A percentile compares a stretch with the other conserved stretches of the same genome.
Evolutionary conservation across 2,329 filamentous ascomycete genomes (phyloP).

Genomic region (Plenodomus biglobosus): DNA sequence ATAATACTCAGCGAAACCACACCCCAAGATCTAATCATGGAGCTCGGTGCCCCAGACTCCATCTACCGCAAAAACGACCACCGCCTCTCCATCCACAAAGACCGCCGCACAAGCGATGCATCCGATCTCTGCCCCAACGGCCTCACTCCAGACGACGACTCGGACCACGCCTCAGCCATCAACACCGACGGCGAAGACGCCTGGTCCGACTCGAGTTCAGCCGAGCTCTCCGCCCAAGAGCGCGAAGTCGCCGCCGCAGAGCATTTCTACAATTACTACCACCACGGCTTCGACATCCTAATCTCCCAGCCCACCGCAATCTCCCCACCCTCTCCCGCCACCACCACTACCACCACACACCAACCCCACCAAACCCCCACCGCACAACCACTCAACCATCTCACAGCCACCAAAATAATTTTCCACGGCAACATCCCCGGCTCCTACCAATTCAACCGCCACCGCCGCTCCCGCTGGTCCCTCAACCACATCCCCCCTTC

Average conservation of each 20-base stretch:
- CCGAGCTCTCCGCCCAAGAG: constrained; percentile 61
- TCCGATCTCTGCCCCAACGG: constrained; percentile 37
- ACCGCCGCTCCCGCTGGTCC: constrained; percentile 85
- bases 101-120: constrained; percentile 40
- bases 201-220: constrained; percentile 49
- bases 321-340: constrained; percentile 51
- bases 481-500: constrained; percentile 56
- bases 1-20: constrained; percentile 83
- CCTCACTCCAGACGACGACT: constrained; percentile 37
- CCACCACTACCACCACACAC: not conserved
- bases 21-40: constrained; percentile 85
- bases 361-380: not conserved
- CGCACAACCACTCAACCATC: constrained; percentile 55
- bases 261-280: constrained; percentile 94
- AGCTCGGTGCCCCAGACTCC: constrained; percentile 89
- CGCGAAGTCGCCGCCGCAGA: constrained; percentile 65
- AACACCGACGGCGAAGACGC: constrained; percentile 48
- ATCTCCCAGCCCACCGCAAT: constrained; percentile 70
- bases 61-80: constrained; percentile 92
- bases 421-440: constrained; percentile 94
- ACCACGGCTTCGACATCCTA: constrained; percentile 89
- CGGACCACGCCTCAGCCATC: constrained; percentile 37
- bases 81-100: constrained; percentile 76
- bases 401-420: constrained; percentile 89
- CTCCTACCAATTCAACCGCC: constrained; percentile 94